Conservation (phyloP, 805 yeast genomes). For the Candida nonsorbophila region DNA sequence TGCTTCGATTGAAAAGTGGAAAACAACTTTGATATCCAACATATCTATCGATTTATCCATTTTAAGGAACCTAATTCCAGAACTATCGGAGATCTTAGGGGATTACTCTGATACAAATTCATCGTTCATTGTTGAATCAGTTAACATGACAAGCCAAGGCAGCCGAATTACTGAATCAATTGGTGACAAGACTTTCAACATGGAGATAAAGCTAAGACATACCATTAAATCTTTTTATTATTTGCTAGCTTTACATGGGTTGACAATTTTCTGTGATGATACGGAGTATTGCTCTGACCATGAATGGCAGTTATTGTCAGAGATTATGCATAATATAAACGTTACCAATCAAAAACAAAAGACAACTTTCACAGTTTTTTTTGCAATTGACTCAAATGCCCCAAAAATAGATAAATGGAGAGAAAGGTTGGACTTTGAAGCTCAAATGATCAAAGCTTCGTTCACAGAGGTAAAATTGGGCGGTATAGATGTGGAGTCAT, state of each 20-base stretch:
- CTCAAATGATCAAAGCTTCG: too few species aligned
- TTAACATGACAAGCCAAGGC: neutral
- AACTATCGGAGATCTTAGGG: slow-evolving; percentile 14
- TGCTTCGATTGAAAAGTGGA: slow-evolving; percentile 31
- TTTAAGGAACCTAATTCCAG: slow-evolving; percentile 40
- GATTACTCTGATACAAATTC: too few species aligned
- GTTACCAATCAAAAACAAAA: too few species aligned
- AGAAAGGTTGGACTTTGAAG: too few species aligned
- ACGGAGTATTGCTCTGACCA: slow-evolving; percentile 37
- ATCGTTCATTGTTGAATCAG: too few species aligned
- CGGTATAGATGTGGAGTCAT: too few species aligned
- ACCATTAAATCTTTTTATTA: slow-evolving; percentile 38
- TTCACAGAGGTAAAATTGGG: too few species aligned
- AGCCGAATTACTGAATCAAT: neutral
- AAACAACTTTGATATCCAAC: slow-evolving; percentile 30
- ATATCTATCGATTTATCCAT: slow-evolving; percentile 38
- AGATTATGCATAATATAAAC: slow-evolving; percentile 17
- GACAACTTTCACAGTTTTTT: too few species aligned
- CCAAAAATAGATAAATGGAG: too few species aligned
- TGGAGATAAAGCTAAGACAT: slow-evolving; percentile 37
- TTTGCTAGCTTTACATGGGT: slow-evolving; percentile 36
- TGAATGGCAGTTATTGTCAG: slow-evolving; percentile 24
- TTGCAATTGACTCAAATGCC: too few species aligned
- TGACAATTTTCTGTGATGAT: slow-evolving; percentile 43
- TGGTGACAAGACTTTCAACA: slow-evolving; percentile 16